Evolutionary conservation across 2,329 filamentous ascomycete genomes (phyloP).

Genomic region (Madurella mycetomatis): DNA sequence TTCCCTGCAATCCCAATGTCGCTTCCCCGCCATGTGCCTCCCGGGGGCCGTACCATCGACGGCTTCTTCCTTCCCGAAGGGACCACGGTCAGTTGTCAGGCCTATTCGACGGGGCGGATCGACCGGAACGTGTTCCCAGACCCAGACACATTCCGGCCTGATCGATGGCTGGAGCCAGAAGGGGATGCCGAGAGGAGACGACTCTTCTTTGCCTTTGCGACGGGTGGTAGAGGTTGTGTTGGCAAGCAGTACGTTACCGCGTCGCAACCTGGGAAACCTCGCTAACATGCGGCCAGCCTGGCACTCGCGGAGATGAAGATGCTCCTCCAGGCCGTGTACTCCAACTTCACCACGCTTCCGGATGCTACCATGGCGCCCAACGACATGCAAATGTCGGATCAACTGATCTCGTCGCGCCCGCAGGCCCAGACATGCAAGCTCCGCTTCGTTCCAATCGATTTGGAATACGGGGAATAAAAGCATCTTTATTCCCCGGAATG

Average conservation of each 20-base stretch:
- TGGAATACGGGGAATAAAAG: not conserved
- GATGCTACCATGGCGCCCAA: constrained; percentile 50
- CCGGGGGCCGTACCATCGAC: constrained; percentile 51
- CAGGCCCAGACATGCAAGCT: constrained; percentile 56
- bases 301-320: constrained; percentile 66
- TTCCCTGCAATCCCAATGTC: constrained; percentile 65
- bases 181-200: constrained; percentile 67
- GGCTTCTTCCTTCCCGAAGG: constrained; percentile 49
- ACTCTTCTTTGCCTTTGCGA: constrained; percentile 62
- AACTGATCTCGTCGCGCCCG: constrained; percentile 63
- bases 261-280: not conserved
- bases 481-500: not conserved
- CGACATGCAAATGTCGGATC: constrained; percentile 62
- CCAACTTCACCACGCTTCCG: constrained; percentile 50
- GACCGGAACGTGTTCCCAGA: constrained; percentile 68
- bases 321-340: constrained; percentile 59
- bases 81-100: constrained; percentile 57
- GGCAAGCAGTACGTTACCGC: constrained; percentile 57
- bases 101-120: constrained; percentile 56
- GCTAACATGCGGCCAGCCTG: constrained; percentile 37
- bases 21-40: constrained; percentile 56
- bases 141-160: constrained; percentile 72
- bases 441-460: constrained; percentile 38
- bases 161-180: constrained; percentile 72
- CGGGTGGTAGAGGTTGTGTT: constrained; percentile 61